A percentile compares a stretch with the other conserved stretches of the same genome.
Evolutionary conservation across 805 yeast genomes (phyloP).

Genomic region (Cyberlindnera amylophila): DNA sequence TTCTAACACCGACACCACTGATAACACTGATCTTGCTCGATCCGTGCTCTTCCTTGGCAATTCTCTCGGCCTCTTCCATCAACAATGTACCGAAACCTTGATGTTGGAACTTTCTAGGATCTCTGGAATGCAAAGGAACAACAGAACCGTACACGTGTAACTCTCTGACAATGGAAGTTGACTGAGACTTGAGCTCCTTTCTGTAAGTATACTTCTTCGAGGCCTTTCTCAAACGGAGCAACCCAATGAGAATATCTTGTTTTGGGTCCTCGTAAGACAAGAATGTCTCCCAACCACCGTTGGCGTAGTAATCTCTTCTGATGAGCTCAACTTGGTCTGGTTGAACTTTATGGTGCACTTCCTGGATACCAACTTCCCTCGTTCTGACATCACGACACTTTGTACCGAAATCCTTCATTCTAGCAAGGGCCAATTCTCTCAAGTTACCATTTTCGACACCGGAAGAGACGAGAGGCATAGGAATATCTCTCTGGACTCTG

Average conservation of each 20-base stretch:
- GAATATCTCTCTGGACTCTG: constrained; percentile 97
- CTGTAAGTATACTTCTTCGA: constrained; percentile 86
- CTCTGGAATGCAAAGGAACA: constrained; percentile 93
- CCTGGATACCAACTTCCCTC: constrained; percentile 97
- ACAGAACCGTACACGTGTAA: constrained; percentile 96
- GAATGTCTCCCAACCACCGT: constrained; percentile 99
- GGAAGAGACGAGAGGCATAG: constrained; percentile 96
- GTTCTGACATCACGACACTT: constrained; percentile 95
- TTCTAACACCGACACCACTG: constrained; percentile 96
- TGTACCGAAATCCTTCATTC: constrained; percentile 98
- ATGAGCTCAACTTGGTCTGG: constrained; percentile 97
- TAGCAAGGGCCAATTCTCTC: constrained; percentile 89
- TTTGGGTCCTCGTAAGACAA: constrained; percentile 94
- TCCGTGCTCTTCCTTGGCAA: constrained; percentile 93
- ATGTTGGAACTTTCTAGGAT: constrained; percentile 97
- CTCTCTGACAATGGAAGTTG: constrained; percentile 93
- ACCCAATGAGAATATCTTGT: constrained; percentile 91
- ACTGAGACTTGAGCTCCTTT: constrained; percentile 79
- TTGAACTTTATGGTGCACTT: constrained; percentile 92
- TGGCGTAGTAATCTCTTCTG: constrained; percentile 93
- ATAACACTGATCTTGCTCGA: constrained; percentile 88
- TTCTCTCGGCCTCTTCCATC: constrained; percentile 98
- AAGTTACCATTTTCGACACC: constrained; percentile 98
- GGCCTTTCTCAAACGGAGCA: constrained; percentile 83
- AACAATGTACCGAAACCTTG: constrained; percentile 97